phyloP scores from a whole-genome alignment of 805 yeast species.

The Saturnispora serradocipensis region DNA sequence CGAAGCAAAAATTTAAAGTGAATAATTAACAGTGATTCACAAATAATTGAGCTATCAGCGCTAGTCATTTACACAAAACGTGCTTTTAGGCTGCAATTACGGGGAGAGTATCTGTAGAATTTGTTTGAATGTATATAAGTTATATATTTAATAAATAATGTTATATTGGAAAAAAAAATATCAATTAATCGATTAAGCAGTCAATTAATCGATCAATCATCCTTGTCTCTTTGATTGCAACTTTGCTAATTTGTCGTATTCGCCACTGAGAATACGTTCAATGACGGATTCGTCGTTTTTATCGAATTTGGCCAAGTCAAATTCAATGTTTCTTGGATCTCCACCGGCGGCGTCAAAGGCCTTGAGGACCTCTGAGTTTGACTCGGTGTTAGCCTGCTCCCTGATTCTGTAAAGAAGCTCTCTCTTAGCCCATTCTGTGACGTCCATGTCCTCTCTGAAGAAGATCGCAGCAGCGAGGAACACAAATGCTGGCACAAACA shows the following conservation, averaged over 20 bases:
- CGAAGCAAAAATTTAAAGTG: neutral
- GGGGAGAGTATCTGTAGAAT: neutral
- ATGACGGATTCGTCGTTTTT: slow-evolving; percentile 70
- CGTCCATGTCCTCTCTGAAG: slow-evolving; percentile 41
- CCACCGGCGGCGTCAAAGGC: slow-evolving; percentile 29
- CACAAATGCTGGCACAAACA: slow-evolving; percentile 62
- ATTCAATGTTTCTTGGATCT: slow-evolving; percentile 34
- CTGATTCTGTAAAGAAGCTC: slow-evolving; percentile 71
- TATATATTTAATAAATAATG: neutral
- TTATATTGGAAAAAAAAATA: neutral
- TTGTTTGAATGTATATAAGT: neutral
- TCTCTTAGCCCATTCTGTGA: slow-evolving; percentile 73
- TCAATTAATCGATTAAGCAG: neutral
- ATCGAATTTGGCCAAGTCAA: slow-evolving; percentile 46
- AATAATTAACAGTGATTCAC: neutral
- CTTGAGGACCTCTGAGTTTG: slow-evolving; percentile 44
- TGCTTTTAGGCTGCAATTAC: neutral
- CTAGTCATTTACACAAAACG: too few relatives aligned
- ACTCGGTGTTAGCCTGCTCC: slow-evolving; percentile 52
- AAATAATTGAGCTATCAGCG: neutral
- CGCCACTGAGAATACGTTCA: slow-evolving; percentile 75
- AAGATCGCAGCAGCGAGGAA: slow-evolving; percentile 43
- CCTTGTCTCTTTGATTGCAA: slow-evolving; percentile 19
- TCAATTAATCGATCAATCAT: neutral
- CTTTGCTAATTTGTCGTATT: slow-evolving; percentile 63